Percentiles rank a stretch among this genome's conserved stretches.
Evolutionary conservation across 305 asterid species (phyloP).

Genomic region (Plantago rigida): DNA sequence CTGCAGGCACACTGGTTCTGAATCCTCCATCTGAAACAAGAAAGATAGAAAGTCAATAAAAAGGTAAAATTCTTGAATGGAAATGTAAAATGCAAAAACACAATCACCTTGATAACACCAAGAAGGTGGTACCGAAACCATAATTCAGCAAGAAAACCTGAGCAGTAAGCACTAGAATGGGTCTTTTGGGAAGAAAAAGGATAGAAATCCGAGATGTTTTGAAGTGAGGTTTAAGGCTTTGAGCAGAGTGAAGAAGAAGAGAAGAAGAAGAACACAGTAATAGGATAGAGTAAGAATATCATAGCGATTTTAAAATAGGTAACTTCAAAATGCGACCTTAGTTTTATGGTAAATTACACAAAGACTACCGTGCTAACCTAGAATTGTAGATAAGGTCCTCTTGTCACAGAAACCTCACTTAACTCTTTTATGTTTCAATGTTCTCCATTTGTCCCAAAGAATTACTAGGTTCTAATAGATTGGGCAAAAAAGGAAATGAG

Average conservation of each 20-base stretch:
- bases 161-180: not conserved
- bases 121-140: slow-evolving; percentile 36
- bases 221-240: slow-evolving; percentile 1
- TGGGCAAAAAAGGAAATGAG: too few relatives aligned
- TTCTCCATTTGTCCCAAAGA: too few relatives aligned
- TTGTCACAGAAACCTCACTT: too few relatives aligned
- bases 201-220: not conserved
- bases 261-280: not conserved
- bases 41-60: not conserved
- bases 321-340: too few relatives aligned
- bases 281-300: not conserved
- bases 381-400: too few relatives aligned
- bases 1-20: slow-evolving; percentile 32
- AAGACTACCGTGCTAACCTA: too few relatives aligned
- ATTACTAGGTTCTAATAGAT: too few relatives aligned
- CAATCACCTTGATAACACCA: slow-evolving; percentile 42
- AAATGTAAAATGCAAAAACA: not conserved
- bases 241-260: not conserved
- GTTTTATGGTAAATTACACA: too few relatives aligned
- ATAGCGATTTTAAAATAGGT: not conserved
- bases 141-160: not conserved
- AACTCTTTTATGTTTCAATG: too few relatives aligned
- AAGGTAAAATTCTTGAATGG: not conserved
- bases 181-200: not conserved
- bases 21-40: slow-evolving; percentile 41